Evolutionary conservation across 192 early-diverging fungal species (phyloP), one percentile per base, ranked within the genome.

Genomic region (Rhizophagus prolifer): DNA sequence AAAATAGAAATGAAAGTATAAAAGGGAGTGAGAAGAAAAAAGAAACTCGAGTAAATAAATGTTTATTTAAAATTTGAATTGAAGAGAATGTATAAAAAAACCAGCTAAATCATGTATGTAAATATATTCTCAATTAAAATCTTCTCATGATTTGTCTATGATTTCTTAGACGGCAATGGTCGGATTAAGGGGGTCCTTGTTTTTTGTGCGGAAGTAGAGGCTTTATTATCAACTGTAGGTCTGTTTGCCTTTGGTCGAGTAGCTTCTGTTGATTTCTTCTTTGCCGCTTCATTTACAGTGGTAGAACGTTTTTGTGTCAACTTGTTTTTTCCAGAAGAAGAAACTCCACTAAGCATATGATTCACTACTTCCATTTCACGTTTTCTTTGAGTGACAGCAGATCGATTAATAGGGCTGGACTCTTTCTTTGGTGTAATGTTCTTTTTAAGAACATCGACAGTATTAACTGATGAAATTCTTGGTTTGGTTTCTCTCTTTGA

Each of bases 321-420:
- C 23, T 21, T 44, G 28, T 59, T 74, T 34, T 59, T 74, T 34
- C 60, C 14, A 59, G 59, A 30, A 61, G 74, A 21, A 26, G 74
- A 5, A 14, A 75, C 59, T 30, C 74, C 74, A 66, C 74, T 75
- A 2, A 38, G 25, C 63, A 75, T 62, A 30, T 63, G 25, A 46
- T 58, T 75, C n/a, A 65, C 21, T 14, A 75, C 74, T 9, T 28
- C 63, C 61, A 65, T 63, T 26, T 75, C 74, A 31, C 59, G 74
- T 64, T 75, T 63, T 26, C 60, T 10, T 64, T 75, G 74, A 65
- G 34, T 50, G n/a, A 75, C 74, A 8, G 74, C 74, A 26, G 74
- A 75, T 13, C 74, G 74, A 30, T 75, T 75, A 34, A 75, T 75
- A 21, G 74, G 74, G 26, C 74, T 75, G 4, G 58, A 25, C 47